Evolutionary conservation across 2,329 filamentous ascomycete genomes (phyloP).

Genomic region (Sporothrix curviconia): DNA sequence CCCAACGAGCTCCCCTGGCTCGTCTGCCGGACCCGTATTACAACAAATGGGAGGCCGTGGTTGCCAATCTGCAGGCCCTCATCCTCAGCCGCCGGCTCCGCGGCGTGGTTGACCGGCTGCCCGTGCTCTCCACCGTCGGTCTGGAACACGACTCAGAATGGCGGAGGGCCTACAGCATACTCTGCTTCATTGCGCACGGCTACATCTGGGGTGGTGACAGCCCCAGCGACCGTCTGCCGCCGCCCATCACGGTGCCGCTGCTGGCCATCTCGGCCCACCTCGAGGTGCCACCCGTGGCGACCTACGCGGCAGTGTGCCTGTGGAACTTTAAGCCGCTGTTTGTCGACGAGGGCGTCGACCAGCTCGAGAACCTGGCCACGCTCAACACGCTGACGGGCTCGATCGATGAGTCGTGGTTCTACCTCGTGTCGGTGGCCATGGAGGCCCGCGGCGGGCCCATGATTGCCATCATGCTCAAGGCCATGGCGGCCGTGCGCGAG

Average conservation of each 20-base stretch:
- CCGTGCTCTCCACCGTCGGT: slow-evolving; percentile 73
- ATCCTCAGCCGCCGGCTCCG: slow-evolving; percentile 80
- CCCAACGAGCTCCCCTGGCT: slow-evolving; percentile 70
- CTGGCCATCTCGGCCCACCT: slow-evolving; percentile 69
- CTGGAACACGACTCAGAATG: slow-evolving; percentile 83
- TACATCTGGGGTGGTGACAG: slow-evolving; percentile 91
- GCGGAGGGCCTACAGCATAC: slow-evolving; percentile 83
- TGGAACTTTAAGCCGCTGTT: slow-evolving; percentile 98
- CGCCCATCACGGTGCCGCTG: slow-evolving; percentile 76
- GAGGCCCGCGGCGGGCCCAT: slow-evolving; percentile 85
- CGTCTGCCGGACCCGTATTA: slow-evolving; percentile 85
- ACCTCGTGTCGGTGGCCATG: slow-evolving; percentile 89
- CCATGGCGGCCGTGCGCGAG: slow-evolving; percentile 70
- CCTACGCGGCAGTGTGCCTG: slow-evolving; percentile 82
- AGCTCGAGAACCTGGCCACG: slow-evolving; percentile 80
- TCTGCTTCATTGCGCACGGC: slow-evolving; percentile 86
- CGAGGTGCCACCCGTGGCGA: slow-evolving; percentile 86
- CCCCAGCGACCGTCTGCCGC: slow-evolving; percentile 71
- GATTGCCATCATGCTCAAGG: slow-evolving; percentile 80
- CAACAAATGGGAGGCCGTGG: slow-evolving; percentile 85
- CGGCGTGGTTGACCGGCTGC: slow-evolving; percentile 70
- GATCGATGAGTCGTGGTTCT: slow-evolving; percentile 97
- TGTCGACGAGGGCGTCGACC: slow-evolving; percentile 70
- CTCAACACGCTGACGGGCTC: slow-evolving; percentile 89
- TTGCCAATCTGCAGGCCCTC: slow-evolving; percentile 77